phyloP scores from a whole-genome alignment of 805 yeast species.

The Wickerhamiella australiensis region DNA sequence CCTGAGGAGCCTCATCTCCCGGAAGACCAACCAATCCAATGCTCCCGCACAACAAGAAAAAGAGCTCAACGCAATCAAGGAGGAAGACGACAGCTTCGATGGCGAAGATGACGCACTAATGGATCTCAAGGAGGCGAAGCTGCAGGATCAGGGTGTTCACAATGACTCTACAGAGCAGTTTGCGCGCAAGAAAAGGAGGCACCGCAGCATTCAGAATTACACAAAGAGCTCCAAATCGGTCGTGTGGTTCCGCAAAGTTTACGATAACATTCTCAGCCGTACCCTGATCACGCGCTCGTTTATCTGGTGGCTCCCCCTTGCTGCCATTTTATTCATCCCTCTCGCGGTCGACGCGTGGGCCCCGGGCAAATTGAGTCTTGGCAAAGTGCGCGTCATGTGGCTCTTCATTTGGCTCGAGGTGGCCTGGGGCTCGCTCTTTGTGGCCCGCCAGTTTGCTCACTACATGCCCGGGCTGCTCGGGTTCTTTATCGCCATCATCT shows the following conservation, averaged over 20 bases:
- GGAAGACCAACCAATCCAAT: neutral
- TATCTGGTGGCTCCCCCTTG: slow-evolving; percentile 31
- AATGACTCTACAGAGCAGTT: neutral
- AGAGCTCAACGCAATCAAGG: neutral
- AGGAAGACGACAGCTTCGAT: slow-evolving; percentile 13
- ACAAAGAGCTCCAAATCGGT: slow-evolving; percentile 15
- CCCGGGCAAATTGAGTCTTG: slow-evolving; percentile 23
- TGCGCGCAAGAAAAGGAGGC: slow-evolving; percentile 16
- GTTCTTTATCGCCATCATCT: slow-evolving; percentile 25
- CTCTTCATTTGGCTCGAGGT: slow-evolving; percentile 33
- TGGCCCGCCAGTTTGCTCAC: slow-evolving; percentile 28
- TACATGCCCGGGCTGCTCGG: slow-evolving; percentile 26
- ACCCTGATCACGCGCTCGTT: slow-evolving; percentile 27
- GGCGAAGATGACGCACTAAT: slow-evolving; percentile 12
- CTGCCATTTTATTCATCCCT: slow-evolving; percentile 29
- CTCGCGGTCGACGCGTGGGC: slow-evolving; percentile 32
- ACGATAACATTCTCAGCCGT: slow-evolving; percentile 14
- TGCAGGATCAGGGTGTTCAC: slow-evolving; percentile 12
- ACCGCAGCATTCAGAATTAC: slow-evolving; percentile 17
- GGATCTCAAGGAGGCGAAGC: slow-evolving; percentile 21
- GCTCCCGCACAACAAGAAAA: neutral
- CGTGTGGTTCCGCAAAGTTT: slow-evolving; percentile 16
- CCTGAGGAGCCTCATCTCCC: slow-evolving; percentile 5
- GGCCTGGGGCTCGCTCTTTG: slow-evolving; percentile 30
- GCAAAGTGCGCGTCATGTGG: slow-evolving; percentile 30